These are phyloP conservation scores for Immersiporthe knoxdaviesiana DNA, from an alignment of 2,329 filamentous ascomycete species.

Conservation along the genomic window DNA sequence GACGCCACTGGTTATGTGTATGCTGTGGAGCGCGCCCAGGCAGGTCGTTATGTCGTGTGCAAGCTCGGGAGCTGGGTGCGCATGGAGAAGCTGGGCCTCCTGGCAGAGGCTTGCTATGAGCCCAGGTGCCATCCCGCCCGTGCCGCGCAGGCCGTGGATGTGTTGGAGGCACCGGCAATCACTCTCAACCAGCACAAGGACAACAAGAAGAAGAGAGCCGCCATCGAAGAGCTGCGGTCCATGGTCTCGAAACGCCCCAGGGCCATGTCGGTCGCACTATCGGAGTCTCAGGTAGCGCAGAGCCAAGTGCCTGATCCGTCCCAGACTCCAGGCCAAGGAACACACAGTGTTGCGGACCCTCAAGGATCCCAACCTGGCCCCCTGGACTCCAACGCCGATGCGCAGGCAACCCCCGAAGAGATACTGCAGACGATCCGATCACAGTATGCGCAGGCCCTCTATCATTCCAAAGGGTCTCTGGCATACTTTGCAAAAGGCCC, in stretches of 20 bases:
- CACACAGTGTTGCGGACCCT: not conserved
- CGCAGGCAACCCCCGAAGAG: conserved; percentile 50
- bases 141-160: conserved; percentile 19
- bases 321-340: conserved; percentile 9
- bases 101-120: conserved; percentile 52
- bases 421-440: conserved; percentile 63
- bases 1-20: conserved; percentile 59
- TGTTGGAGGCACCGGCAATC: conserved; percentile 39
- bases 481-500: conserved; percentile 86
- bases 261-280: conserved; percentile 47
- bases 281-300: conserved; percentile 34
- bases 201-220: conserved; percentile 58
- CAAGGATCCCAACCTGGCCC: conserved; percentile 18
- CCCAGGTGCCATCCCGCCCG: conserved; percentile 37
- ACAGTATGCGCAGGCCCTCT: conserved; percentile 63
- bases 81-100: conserved; percentile 53
- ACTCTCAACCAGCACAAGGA: conserved; percentile 53
- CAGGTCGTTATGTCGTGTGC: conserved; percentile 68
- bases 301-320: conserved; percentile 18
- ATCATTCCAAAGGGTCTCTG: conserved; percentile 72
- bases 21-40: conserved; percentile 67
- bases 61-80: conserved; percentile 70
- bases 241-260: conserved; percentile 57
- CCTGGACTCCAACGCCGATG: conserved; percentile 31
- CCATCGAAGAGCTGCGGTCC: conserved; percentile 67